A percentile compares a stretch with the other conserved stretches of the same genome.
Conservation (phyloP, 768 basidiomycete genomes). For the Fomitopsis serialis region DNA sequence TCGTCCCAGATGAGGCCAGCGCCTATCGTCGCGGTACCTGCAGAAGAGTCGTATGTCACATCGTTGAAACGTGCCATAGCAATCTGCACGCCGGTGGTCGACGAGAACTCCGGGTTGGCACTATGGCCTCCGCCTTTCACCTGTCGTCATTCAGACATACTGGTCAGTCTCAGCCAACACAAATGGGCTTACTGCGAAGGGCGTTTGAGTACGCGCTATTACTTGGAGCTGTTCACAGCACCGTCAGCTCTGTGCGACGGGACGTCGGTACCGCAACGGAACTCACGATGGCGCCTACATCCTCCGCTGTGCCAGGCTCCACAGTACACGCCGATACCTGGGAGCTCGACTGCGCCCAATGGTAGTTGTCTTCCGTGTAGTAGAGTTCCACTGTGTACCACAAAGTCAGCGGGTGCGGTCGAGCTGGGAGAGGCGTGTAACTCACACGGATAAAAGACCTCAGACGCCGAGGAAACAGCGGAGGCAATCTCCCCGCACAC, state of each 20-base stretch:
- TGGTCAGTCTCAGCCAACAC: constrained; percentile 21
- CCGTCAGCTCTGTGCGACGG: not conserved
- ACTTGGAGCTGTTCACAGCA: constrained; percentile 33
- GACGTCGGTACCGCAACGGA: not conserved
- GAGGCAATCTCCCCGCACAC: not conserved
- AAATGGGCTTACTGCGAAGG: constrained; percentile 39
- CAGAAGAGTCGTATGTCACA: not conserved
- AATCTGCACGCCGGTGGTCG: constrained; percentile 22
- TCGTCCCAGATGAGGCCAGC: constrained; percentile 56
- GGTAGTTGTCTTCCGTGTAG: not conserved
- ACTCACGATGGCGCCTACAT: not conserved
- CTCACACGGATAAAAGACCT: not conserved
- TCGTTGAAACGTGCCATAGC: constrained; percentile 7
- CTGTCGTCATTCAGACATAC: not conserved
- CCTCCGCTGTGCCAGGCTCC: not conserved
- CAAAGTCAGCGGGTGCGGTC: not conserved
- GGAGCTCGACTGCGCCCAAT: not conserved
- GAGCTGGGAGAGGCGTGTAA: not conserved
- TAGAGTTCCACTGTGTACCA: not conserved
- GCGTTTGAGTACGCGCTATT: constrained; percentile 33
- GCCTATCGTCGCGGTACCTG: not conserved
- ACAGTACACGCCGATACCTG: not conserved
- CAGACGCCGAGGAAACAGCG: not conserved
- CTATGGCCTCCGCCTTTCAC: constrained; percentile 23
- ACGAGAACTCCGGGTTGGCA: constrained; percentile 21